These are phyloP conservation scores for Rutidosis leptorrhynchoides DNA, from an alignment of 129 eudicot species.

Conservation along the genomic window DNA sequence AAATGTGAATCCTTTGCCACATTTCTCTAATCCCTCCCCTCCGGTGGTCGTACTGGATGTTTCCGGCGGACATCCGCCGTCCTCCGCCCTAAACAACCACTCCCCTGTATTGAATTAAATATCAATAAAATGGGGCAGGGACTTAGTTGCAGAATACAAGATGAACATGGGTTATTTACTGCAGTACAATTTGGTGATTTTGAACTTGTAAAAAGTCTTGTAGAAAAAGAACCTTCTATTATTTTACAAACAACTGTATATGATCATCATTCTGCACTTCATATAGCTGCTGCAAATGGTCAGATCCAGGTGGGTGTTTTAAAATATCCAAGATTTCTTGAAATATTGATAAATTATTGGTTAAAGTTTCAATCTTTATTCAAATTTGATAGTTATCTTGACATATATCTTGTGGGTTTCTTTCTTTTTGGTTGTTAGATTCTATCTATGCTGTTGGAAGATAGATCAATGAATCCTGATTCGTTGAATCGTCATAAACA, in stretches of 20 bases:
- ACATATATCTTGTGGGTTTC: not conserved
- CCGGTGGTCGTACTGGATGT: constrained; percentile 40
- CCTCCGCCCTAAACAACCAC: not conserved
- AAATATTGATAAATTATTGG: not conserved
- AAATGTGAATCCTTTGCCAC: constrained; percentile 35
- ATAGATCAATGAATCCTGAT: constrained; percentile 55
- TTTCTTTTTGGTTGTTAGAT: constrained; percentile 36
- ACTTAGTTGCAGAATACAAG: constrained; percentile 50
- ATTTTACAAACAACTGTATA: constrained; percentile 35
- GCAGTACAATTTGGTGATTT: constrained; percentile 68
- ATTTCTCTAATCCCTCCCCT: constrained; percentile 19
- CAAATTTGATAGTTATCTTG: not conserved
- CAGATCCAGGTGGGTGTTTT: constrained; percentile 62
- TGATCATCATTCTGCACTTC: constrained; percentile 59
- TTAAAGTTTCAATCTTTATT: constrained; percentile 4
- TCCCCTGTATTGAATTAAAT: not conserved
- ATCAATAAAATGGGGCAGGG: constrained; percentile 61
- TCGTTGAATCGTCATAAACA: constrained; percentile 58
- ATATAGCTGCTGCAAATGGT: constrained; percentile 84
- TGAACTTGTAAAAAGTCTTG: constrained; percentile 39
- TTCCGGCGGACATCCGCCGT: constrained; percentile 25
- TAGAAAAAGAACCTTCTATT: constrained; percentile 45
- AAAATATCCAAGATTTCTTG: constrained; percentile 9
- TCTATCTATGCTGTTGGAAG: constrained; percentile 57
- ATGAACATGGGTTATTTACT: constrained; percentile 52